Evolutionary conservation across 495 filamentous ascomycete genomes (phyloP).

Genomic region (Rusavskia elegans): DNA sequence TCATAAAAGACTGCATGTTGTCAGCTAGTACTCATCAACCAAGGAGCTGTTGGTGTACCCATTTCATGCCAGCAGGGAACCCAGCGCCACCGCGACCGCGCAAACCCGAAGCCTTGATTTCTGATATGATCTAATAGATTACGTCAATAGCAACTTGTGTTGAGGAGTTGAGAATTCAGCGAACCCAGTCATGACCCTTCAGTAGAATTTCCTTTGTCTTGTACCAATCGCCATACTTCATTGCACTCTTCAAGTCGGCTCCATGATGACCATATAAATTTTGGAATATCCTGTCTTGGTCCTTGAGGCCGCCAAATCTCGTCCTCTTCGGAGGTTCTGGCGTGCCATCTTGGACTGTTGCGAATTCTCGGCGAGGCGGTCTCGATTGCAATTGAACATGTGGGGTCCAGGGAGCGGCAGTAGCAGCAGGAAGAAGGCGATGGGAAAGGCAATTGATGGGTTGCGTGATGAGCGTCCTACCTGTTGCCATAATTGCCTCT

Average conservation of each 20-base stretch:
- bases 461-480: slow-evolving; percentile 4
- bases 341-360: slow-evolving; percentile 74
- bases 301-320: slow-evolving; percentile 68
- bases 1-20: slow-evolving; percentile 84
- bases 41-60: slow-evolving; percentile 38
- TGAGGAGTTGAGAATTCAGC: slow-evolving; percentile 12
- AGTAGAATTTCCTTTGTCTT: slow-evolving; percentile 96
- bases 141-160: slow-evolving; percentile 2
- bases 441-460: slow-evolving; percentile 37
- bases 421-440: slow-evolving; percentile 34
- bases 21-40: slow-evolving; percentile 5
- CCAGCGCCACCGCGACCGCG: slow-evolving; percentile 94
- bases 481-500: not conserved
- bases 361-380: slow-evolving; percentile 50
- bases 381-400: slow-evolving; percentile 14
- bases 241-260: slow-evolving; percentile 77
- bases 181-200: slow-evolving; percentile 93
- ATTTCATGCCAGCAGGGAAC: slow-evolving; percentile 97
- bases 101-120: slow-evolving; percentile 90
- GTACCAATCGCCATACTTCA: slow-evolving; percentile 98
- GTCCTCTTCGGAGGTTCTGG: slow-evolving; percentile 42
- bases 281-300: slow-evolving; percentile 97
- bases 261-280: slow-evolving; percentile 92
- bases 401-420: slow-evolving; percentile 20
- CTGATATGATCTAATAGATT: slow-evolving; percentile 60